phyloP scores from a whole-genome alignment of 2,329 filamentous ascomycete species.

The Aspergillus viridinutans region DNA sequence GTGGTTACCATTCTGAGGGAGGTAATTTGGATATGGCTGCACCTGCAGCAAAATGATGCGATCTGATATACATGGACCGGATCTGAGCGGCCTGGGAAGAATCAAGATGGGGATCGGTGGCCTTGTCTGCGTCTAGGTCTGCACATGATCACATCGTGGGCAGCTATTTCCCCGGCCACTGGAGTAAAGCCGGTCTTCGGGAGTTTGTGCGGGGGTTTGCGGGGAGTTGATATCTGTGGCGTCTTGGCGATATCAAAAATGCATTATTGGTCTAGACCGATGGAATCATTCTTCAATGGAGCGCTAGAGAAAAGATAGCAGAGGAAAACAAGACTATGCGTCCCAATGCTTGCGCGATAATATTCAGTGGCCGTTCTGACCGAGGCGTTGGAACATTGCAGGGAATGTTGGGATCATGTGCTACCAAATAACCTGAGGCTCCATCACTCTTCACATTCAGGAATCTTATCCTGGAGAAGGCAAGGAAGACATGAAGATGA shows the following conservation, averaged over 20 bases:
- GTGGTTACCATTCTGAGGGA: slow-evolving; percentile 17
- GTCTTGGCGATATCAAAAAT: background rate
- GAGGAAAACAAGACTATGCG: background rate
- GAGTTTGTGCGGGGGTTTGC: slow-evolving; percentile 16
- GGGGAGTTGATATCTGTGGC: slow-evolving; percentile 1
- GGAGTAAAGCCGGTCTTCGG: slow-evolving; percentile 25
- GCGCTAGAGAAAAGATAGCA: background rate
- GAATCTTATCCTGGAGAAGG: background rate
- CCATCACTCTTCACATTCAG: background rate
- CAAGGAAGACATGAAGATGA: background rate
- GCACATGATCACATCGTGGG: background rate
- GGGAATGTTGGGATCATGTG: no score
- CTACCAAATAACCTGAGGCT: background rate
- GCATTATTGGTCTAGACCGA: background rate
- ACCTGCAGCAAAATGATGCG: slow-evolving; percentile 1
- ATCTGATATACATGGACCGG: slow-evolving; percentile 1
- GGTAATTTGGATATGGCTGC: slow-evolving; percentile 14
- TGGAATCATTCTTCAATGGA: background rate
- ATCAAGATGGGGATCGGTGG: background rate
- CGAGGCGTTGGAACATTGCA: background rate
- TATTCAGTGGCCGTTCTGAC: background rate
- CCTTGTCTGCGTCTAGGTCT: background rate
- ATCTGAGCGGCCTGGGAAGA: background rate
- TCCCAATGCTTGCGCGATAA: background rate
- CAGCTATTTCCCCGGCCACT: slow-evolving; percentile 8